A percentile compares a stretch with the other conserved stretches of the same genome.
phyloP scores from a whole-genome alignment of 1,284 basidiomycete genomes.

The Microbotryum saponariae region DNA sequence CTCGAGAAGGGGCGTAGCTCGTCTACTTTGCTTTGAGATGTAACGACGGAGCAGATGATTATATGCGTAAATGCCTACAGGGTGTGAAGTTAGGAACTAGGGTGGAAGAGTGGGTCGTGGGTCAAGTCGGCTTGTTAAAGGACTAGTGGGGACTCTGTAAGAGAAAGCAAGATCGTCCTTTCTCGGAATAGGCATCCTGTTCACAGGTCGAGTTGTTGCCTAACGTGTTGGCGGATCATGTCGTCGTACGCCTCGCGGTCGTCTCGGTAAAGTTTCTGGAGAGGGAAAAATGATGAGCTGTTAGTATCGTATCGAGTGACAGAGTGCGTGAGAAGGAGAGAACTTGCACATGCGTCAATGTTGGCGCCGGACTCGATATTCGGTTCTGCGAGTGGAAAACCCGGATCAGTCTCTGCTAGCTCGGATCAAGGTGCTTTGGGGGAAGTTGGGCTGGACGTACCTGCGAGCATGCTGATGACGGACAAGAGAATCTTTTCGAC shows the following conservation, averaged over 20 bases:
- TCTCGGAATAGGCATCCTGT: too few relatives aligned
- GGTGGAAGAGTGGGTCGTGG: too few relatives aligned
- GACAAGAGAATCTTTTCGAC: constrained; percentile 88
- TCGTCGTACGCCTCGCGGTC: constrained; percentile 55
- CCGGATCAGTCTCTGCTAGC: not conserved
- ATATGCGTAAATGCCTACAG: too few relatives aligned
- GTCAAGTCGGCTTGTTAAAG: too few relatives aligned
- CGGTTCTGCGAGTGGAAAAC: constrained; percentile 57
- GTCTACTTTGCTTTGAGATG: too few relatives aligned
- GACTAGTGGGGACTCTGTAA: too few relatives aligned
- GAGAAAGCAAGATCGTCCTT: too few relatives aligned
- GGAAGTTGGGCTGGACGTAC: constrained; percentile 44
- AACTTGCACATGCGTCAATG: constrained; percentile 58
- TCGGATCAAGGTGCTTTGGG: not conserved
- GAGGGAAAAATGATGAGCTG: not conserved
- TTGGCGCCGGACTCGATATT: constrained; percentile 98
- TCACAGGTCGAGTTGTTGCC: constrained; percentile 46
- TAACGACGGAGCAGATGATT: too few relatives aligned
- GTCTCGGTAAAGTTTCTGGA: constrained; percentile 74
- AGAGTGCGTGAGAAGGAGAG: not conserved
- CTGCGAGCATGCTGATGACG: constrained; percentile 97
- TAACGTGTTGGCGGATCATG: constrained; percentile 46
- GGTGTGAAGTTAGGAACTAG: too few relatives aligned
- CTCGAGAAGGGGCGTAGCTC: too few relatives aligned
- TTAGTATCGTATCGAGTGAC: not conserved